Conservation (phyloP, 805 yeast species). For the Wickerhamomyces sydowiorum region DNA sequence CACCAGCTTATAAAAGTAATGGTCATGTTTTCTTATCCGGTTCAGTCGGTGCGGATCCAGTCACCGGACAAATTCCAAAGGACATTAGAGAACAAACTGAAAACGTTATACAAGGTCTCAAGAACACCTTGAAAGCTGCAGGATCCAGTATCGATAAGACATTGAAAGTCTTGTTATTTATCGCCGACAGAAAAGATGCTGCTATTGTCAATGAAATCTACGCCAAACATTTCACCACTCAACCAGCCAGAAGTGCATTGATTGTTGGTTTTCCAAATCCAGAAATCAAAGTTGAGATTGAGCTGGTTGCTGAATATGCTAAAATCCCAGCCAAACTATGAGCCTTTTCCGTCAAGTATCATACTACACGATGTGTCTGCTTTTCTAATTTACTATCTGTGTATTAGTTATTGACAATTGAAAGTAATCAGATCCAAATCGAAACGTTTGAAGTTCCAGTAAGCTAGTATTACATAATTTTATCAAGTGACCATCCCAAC, state of each 20-base stretch:
- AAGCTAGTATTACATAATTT: no score
- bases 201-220: constrained; percentile 40
- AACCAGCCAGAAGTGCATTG: constrained; percentile 51
- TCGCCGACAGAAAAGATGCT: constrained; percentile 37
- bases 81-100: constrained; percentile 40
- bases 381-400: no score
- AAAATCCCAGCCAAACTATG: constrained; percentile 6
- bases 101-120: constrained; percentile 37
- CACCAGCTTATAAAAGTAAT: constrained; percentile 36
- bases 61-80: constrained; percentile 35
- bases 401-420: no score
- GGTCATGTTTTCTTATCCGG: constrained; percentile 48
- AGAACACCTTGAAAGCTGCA: constrained; percentile 33
- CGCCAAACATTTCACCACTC: constrained; percentile 36
- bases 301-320: constrained; percentile 35
- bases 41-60: constrained; percentile 34
- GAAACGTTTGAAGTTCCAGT: no score
- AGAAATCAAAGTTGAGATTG: constrained; percentile 45
- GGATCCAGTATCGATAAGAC: constrained; percentile 42
- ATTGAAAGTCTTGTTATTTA: constrained; percentile 44
- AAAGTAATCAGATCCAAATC: no score
- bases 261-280: constrained; percentile 47
- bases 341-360: no score
- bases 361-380: no score
- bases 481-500: no score